Percentiles rank a stretch among this genome's conserved stretches.
phyloP scores from a whole-genome alignment of 1,284 basidiomycete genomes.

The Crepidotus sp. region DNA sequence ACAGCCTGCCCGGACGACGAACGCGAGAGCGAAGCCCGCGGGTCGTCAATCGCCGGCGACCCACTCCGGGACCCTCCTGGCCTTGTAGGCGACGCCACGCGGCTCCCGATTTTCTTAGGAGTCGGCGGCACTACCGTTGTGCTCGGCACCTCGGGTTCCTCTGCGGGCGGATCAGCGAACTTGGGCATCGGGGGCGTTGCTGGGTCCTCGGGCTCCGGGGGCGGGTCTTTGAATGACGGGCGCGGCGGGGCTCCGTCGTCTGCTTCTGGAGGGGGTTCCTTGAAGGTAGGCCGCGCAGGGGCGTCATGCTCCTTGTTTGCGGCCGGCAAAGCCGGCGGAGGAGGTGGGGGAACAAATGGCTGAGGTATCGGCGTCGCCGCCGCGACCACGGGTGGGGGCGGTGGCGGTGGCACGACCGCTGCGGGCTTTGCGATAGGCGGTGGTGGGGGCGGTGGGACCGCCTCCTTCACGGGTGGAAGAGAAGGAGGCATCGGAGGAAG shows the following conservation, averaged over 20 bases:
- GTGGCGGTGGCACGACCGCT: slow-evolving; percentile 5
- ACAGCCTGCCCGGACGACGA: slow-evolving; percentile 38
- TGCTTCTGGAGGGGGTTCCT: slow-evolving; percentile 38
- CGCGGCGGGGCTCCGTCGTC: slow-evolving; percentile 38
- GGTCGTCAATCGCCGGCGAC: slow-evolving; percentile 27
- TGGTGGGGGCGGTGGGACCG: slow-evolving; percentile 18
- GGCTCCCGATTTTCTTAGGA: slow-evolving; percentile 18
- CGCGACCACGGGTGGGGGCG: slow-evolving; percentile 19
- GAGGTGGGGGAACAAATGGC: slow-evolving; percentile 25
- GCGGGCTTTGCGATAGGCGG: slow-evolving; percentile 13
- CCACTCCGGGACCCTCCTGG: slow-evolving; percentile 18
- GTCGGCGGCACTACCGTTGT: slow-evolving; percentile 26
- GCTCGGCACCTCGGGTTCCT: slow-evolving; percentile 24
- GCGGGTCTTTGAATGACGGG: slow-evolving; percentile 41
- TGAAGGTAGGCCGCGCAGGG: slow-evolving; percentile 42
- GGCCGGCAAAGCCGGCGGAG: slow-evolving; percentile 22
- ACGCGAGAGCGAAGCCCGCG: slow-evolving; percentile 31
- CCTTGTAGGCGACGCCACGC: slow-evolving; percentile 11
- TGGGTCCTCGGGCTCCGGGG: slow-evolving; percentile 25
- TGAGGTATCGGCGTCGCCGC: slow-evolving; percentile 19
- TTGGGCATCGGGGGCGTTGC: slow-evolving; percentile 29
- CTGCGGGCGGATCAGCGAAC: slow-evolving; percentile 36
- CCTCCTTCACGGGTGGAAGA: slow-evolving; percentile 15
- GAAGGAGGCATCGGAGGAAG: slow-evolving; percentile 14
- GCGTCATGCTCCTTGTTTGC: slow-evolving; percentile 23